Conservation (phyloP, 371 early-diverging fungal species). For the Furculomyces boomerangus region DNA sequence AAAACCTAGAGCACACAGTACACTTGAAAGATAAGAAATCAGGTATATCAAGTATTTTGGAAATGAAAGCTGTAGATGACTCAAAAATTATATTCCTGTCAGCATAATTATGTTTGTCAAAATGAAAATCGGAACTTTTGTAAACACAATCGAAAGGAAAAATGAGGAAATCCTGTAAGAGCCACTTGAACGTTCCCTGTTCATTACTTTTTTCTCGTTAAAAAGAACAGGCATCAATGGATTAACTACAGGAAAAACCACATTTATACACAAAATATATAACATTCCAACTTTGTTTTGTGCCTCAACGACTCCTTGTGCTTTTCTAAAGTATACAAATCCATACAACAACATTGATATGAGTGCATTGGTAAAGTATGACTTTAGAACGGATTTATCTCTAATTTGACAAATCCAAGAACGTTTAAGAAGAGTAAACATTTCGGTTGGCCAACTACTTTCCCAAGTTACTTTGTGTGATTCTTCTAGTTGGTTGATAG, state of each 20-base stretch:
- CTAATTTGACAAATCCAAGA: conserved; percentile 19
- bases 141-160: conserved; percentile 8
- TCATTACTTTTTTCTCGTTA: conserved; percentile 11
- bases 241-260: conserved; percentile 13
- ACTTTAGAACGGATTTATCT: conserved; percentile 7
- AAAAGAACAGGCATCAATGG: conserved; percentile 15
- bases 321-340: conserved; percentile 21
- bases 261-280: conserved; percentile 10
- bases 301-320: conserved; percentile 9
- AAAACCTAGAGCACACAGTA: conserved; percentile 16
- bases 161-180: conserved; percentile 20
- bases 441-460: conserved; percentile 16
- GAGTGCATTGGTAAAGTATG: conserved; percentile 5
- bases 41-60: conserved; percentile 16
- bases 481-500: background rate
- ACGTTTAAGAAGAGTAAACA: conserved; percentile 9
- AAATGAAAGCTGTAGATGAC: conserved; percentile 15
- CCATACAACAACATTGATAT: conserved; percentile 12
- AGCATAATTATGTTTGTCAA: conserved; percentile 7
- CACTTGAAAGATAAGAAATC: conserved; percentile 7
- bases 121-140: conserved; percentile 10
- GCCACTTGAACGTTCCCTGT: conserved; percentile 19
- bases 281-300: conserved; percentile 22
- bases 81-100: conserved; percentile 16
- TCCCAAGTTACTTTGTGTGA: background rate